These are phyloP conservation scores for Fusarium ambrosium DNA, from an alignment of 2,329 filamentous ascomycete genomes.

Conservation along the genomic window DNA sequence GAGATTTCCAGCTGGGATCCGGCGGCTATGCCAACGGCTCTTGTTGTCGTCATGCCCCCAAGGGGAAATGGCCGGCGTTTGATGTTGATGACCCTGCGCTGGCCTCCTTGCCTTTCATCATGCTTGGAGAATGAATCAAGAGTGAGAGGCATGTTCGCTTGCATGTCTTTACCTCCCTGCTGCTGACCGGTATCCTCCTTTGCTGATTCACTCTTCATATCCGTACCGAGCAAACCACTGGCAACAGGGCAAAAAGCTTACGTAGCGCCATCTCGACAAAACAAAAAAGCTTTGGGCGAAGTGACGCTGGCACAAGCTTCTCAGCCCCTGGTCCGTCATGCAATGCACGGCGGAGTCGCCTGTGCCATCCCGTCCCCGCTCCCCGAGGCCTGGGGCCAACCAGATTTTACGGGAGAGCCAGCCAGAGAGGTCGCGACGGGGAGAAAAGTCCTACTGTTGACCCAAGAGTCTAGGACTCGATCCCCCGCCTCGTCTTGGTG, in stretches of 20 bases:
- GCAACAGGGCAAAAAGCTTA: constrained; percentile 8
- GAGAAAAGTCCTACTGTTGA: constrained; percentile 38
- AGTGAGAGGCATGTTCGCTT: neutral
- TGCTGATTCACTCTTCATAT: neutral
- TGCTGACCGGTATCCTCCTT: neutral
- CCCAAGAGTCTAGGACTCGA: constrained; percentile 34
- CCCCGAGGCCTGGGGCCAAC: constrained; percentile 18
- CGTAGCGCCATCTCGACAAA: constrained; percentile 15
- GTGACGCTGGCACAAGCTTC: constrained; percentile 45
- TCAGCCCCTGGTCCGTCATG: constrained; percentile 37
- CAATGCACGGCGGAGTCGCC: constrained; percentile 39
- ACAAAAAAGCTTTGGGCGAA: constrained; percentile 13
- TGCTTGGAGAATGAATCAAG: neutral
- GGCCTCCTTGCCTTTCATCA: constrained; percentile 12
- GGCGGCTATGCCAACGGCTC: constrained; percentile 26
- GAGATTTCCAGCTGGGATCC: constrained; percentile 32
- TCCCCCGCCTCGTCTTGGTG: neutral
- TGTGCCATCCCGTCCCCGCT: constrained; percentile 38
- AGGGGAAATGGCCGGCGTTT: constrained; percentile 39
- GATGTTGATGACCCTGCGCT: constrained; percentile 37
- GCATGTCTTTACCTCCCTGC: constrained; percentile 9
- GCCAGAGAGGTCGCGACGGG: constrained; percentile 18
- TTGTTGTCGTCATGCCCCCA: constrained; percentile 19
- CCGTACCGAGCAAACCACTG: constrained; percentile 25
- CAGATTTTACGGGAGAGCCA: constrained; percentile 16